Evolutionary conservation across 176 grass and related monocot species (phyloP).

Genomic region (Coix lacrymajobi): DNA sequence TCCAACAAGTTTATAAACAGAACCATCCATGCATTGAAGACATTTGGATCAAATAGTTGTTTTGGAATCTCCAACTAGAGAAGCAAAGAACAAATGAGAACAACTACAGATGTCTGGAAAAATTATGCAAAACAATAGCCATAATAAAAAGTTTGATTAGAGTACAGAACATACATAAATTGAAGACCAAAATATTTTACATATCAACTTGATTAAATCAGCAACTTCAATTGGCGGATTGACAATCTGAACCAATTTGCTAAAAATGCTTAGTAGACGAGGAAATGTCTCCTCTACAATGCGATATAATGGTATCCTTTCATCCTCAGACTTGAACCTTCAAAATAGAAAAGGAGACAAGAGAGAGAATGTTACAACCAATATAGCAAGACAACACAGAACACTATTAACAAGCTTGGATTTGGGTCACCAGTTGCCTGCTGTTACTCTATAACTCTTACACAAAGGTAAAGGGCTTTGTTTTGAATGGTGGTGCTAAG

Average conservation of each 20-base stretch:
- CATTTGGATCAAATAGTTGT: constrained; percentile 61
- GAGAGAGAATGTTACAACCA: not conserved
- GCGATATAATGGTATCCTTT: constrained; percentile 75
- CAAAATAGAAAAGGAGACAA: constrained; percentile 21
- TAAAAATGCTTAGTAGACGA: constrained; percentile 70
- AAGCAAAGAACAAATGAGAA: constrained; percentile 14
- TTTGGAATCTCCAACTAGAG: constrained; percentile 87
- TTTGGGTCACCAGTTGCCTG: not conserved
- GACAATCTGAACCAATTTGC: constrained; percentile 73
- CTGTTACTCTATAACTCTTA: not conserved
- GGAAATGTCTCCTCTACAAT: constrained; percentile 85
- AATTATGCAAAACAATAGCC: not conserved
- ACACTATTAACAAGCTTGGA: not conserved
- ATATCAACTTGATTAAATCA: constrained; percentile 88
- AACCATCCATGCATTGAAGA: constrained; percentile 92
- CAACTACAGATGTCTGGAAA: not conserved
- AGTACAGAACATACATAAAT: constrained; percentile 73
- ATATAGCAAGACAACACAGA: not conserved
- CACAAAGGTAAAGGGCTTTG: not conserved
- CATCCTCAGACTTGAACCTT: constrained; percentile 98
- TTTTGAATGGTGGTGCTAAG: not conserved
- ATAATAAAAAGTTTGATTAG: constrained; percentile 9
- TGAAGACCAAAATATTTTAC: constrained; percentile 99
- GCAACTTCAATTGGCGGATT: constrained; percentile 86
- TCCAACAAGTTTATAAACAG: constrained; percentile 78